Conservation (phyloP, 2,329 filamentous ascomycete species). For the Hymenoscyphus linearis region DNA sequence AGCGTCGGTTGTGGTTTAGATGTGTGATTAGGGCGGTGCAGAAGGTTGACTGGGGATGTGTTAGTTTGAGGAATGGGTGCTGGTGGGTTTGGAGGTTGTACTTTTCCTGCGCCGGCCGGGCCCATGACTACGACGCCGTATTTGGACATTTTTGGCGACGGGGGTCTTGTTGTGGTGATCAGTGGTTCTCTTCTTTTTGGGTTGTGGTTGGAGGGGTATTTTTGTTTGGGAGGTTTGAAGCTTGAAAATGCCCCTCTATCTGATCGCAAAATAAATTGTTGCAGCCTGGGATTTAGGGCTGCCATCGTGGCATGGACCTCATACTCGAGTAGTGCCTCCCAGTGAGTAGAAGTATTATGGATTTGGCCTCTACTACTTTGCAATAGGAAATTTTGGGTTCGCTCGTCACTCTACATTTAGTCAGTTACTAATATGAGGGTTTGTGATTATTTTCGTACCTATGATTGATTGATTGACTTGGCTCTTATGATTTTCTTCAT, state of each 20-base stretch:
- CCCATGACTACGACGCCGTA: conserved; percentile 11
- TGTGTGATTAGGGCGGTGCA: conserved; percentile 91
- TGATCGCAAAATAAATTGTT: background rate
- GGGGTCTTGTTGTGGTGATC: background rate
- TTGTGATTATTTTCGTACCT: too few relatives aligned
- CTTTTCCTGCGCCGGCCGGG: conserved; percentile 9
- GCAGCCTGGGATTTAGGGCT: background rate
- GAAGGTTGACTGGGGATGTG: conserved; percentile 72
- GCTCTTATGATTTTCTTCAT: too few relatives aligned
- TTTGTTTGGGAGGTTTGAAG: background rate
- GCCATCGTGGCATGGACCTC: too few relatives aligned
- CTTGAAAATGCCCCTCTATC: background rate
- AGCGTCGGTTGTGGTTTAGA: conserved; percentile 83
- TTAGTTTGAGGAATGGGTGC: conserved; percentile 13
- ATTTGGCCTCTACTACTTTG: too few relatives aligned
- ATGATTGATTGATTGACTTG: too few relatives aligned
- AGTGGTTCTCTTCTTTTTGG: background rate
- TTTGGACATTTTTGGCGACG: conserved; percentile 9
- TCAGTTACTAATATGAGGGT: too few relatives aligned
- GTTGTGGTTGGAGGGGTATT: background rate
- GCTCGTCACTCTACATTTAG: too few relatives aligned
- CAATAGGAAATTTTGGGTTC: too few relatives aligned
- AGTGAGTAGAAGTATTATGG: too few relatives aligned
- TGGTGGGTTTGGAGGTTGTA: background rate
- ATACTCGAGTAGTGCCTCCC: too few relatives aligned